phyloP scores from a whole-genome alignment of 1,284 basidiomycete genomes.

The Peniophora sp. region DNA sequence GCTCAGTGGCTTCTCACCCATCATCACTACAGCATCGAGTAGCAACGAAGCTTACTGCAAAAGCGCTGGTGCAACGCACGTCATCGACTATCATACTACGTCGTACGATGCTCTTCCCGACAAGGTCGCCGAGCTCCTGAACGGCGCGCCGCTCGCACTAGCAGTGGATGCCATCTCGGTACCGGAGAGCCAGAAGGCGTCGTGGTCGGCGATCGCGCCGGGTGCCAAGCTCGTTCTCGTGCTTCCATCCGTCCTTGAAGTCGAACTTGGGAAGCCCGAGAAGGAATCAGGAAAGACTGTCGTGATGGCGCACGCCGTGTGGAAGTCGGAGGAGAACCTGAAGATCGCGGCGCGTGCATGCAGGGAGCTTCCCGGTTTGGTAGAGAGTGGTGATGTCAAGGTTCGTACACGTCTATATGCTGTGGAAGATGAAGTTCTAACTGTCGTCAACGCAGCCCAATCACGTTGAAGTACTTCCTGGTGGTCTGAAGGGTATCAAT shows the following conservation, averaged over 20 bases:
- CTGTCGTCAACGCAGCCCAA: not conserved
- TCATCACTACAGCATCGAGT: slow-evolving; percentile 38
- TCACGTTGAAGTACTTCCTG: not conserved
- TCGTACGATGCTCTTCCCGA: slow-evolving; percentile 10
- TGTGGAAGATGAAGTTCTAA: not conserved
- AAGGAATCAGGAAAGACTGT: slow-evolving; percentile 15
- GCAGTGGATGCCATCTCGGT: slow-evolving; percentile 27
- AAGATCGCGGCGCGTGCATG: slow-evolving; percentile 16
- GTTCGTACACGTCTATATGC: not conserved
- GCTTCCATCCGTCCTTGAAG: slow-evolving; percentile 10
- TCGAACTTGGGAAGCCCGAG: slow-evolving; percentile 7
- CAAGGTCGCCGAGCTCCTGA: slow-evolving; percentile 10
- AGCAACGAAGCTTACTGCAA: slow-evolving; percentile 34
- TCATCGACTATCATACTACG: slow-evolving; percentile 28
- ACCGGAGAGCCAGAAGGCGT: slow-evolving; percentile 14
- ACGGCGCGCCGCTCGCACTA: slow-evolving; percentile 8
- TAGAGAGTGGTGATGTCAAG: not conserved
- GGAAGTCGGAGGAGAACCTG: slow-evolving; percentile 15
- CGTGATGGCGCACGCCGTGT: slow-evolving; percentile 18
- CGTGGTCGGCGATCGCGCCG: slow-evolving; percentile 16
- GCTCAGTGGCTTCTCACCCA: slow-evolving; percentile 39
- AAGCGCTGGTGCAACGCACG: slow-evolving; percentile 39
- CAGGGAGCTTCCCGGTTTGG: not conserved
- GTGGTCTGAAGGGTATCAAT: not conserved
- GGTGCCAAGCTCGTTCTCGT: slow-evolving; percentile 7